phyloP scores from a whole-genome alignment of 768 basidiomycete genomes.

The Kwoniella europaea region DNA sequence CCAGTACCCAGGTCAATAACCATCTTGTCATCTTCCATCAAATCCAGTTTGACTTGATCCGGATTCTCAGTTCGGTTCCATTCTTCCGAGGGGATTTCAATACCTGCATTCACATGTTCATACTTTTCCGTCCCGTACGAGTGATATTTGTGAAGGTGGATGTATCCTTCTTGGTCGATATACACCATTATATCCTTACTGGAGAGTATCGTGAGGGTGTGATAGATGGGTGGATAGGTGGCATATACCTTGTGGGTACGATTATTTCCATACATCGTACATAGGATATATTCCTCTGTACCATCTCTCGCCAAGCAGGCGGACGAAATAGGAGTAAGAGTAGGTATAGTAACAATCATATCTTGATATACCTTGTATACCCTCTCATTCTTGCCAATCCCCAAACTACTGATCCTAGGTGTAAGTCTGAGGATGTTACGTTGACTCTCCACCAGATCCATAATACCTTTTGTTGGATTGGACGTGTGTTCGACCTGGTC shows the following conservation, averaged over 20 bases:
- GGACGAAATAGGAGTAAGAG: too few relatives aligned
- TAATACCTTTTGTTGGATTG: neutral
- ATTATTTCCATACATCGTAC: neutral
- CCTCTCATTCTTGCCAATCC: neutral
- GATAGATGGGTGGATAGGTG: neutral
- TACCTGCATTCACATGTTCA: too few relatives aligned
- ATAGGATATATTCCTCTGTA: too few relatives aligned
- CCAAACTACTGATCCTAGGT: neutral
- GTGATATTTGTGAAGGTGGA: too few relatives aligned
- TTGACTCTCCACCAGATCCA: neutral
- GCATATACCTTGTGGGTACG: neutral
- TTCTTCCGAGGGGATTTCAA: too few relatives aligned
- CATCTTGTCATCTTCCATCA: neutral
- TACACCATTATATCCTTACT: too few relatives aligned
- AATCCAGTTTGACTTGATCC: neutral
- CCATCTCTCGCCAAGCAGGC: too few relatives aligned
- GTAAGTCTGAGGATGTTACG: neutral
- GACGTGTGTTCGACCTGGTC: neutral
- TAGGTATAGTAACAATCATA: too few relatives aligned
- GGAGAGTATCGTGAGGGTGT: too few relatives aligned
- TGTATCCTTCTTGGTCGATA: too few relatives aligned
- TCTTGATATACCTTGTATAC: neutral
- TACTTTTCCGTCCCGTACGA: too few relatives aligned
- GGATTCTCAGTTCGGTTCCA: too few relatives aligned
- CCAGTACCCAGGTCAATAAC: neutral